A percentile compares a stretch with the other conserved stretches of the same genome.
Evolutionary conservation across 768 basidiomycete species (phyloP).

Genomic region (Wakefieldia striispora): DNA sequence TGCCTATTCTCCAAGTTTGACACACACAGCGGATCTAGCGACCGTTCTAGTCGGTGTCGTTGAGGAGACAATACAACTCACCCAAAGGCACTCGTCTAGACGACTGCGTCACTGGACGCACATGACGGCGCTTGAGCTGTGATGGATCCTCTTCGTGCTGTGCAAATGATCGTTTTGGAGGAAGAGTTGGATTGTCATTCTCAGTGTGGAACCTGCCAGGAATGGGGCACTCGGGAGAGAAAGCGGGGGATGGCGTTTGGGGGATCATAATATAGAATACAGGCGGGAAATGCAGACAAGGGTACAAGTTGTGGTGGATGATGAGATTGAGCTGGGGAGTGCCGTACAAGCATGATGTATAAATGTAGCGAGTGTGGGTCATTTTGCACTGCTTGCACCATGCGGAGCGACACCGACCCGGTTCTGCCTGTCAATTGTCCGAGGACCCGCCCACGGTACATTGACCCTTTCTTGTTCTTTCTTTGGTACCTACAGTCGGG

Average conservation of each 20-base stretch:
- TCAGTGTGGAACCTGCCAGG: constrained; percentile 1
- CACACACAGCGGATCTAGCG: constrained; percentile 27
- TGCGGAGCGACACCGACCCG: constrained; percentile 10
- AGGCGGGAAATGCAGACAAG: background rate
- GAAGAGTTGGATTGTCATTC: constrained; percentile 13
- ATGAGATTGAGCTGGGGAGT: constrained; percentile 12
- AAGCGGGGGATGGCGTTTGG: constrained; percentile 4
- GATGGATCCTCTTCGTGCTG: constrained; percentile 17
- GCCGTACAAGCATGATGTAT: constrained; percentile 18
- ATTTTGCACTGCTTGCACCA: constrained; percentile 27
- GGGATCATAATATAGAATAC: constrained; percentile 27
- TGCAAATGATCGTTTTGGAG: constrained; percentile 21
- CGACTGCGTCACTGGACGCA: constrained; percentile 3
- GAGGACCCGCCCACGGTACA: background rate
- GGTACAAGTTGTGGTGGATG: background rate
- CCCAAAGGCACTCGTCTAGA: constrained; percentile 22
- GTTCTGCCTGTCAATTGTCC: constrained; percentile 4
- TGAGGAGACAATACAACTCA: constrained; percentile 15
- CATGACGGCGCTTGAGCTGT: constrained; percentile 23
- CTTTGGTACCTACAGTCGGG: too few species aligned
- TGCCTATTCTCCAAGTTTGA: constrained; percentile 22
- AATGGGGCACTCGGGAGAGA: constrained; percentile 2
- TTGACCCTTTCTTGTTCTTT: too few species aligned
- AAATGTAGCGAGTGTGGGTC: constrained; percentile 24
- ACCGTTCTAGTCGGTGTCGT: background rate